Base-by-base conservation (phyloP, 306 rosid species). In the Vicia villosa region DNA sequence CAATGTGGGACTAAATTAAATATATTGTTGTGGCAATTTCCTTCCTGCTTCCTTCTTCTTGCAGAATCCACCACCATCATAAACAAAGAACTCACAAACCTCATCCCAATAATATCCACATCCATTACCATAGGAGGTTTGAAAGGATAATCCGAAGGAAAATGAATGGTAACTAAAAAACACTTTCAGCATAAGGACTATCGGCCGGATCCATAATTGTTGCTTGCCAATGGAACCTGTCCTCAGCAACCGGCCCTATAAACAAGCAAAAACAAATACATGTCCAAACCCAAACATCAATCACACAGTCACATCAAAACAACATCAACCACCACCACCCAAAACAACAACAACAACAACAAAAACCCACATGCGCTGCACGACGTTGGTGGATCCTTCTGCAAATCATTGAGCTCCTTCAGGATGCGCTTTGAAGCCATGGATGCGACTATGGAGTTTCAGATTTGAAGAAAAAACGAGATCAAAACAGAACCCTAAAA, bases 331-430 rank as follows among this genome's bases (percentile, higher is more conserved):
- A 22, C 24, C 24, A 22, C 24, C 24, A 22, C 24, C n/a, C n/a
- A n/a, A n/a, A n/a, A n/a, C n/a, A 22, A 22, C 24, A 28, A 28
- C 32, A 28, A 28, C 0, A 28, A 28, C 0, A 26, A 38, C 15
- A 57, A 36, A 54, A 15, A 7, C n/a, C 13, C 69, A 85, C 95
- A 89, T 13, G 95, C 91, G 75, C 91, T 88, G 85, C 91, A 88
- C 13, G 95, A 88, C 58, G 91, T 86, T 2, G 95, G 95, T n/a
- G 95, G 95, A 77, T 88, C 95, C 66, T 88, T 86, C 89, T 88
- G 95, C 74, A 88, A 82, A 55, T 87, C 89, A 85, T 84, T 86
- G 32, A 86, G 87, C 83, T 87, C 92, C 82, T 87, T 87, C 72
- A 84, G 79, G 73, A 88, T 88, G 47, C 91, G 95, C 82, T 88